Conservation (phyloP, 495 filamentous ascomycete genomes). For the Lasiosphaeris hirsuta region DNA sequence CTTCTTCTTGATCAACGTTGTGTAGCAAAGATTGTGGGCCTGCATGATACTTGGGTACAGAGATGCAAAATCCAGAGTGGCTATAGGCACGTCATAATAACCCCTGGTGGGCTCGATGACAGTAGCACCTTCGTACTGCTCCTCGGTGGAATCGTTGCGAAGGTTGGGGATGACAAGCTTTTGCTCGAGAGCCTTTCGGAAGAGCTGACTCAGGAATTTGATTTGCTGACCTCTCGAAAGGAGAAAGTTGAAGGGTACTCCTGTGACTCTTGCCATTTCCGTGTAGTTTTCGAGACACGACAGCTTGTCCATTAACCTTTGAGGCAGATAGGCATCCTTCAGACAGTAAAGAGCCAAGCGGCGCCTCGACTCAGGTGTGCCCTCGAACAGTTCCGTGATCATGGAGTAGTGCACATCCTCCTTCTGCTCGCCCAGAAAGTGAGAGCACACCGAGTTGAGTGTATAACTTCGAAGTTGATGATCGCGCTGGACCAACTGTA, state of each 20-base stretch:
- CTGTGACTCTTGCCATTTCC: conserved; percentile 99
- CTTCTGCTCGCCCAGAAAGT: conserved; percentile 96
- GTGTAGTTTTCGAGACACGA: conserved; percentile 98
- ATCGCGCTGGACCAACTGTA: conserved; percentile 91
- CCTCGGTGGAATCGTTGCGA: conserved; percentile 57
- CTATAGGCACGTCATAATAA: conserved; percentile 91
- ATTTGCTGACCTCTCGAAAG: conserved; percentile 92
- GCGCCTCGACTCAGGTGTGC: conserved; percentile 84
- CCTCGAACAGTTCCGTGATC: conserved; percentile 97
- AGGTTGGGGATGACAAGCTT: conserved; percentile 90
- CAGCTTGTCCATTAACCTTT: conserved; percentile 93
- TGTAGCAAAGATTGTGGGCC: conserved; percentile 98
- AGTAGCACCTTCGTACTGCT: conserved; percentile 96
- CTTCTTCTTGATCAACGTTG: conserved; percentile 82
- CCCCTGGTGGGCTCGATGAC: conserved; percentile 93
- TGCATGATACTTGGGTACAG: conserved; percentile 99
- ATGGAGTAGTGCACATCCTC: conserved; percentile 99
- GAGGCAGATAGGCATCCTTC: conserved; percentile 95
- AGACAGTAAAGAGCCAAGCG: conserved; percentile 93
- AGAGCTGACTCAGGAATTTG: conserved; percentile 96
- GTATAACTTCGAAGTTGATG: conserved; percentile 96
- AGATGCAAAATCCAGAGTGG: conserved; percentile 97
- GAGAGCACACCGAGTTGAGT: conserved; percentile 92
- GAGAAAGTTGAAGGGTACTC: conserved; percentile 94
- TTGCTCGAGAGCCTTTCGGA: conserved; percentile 89